These are phyloP conservation scores for Mortierella antarctica DNA, from an alignment of 192 early-diverging fungal genomes.

Conservation along the genomic window DNA sequence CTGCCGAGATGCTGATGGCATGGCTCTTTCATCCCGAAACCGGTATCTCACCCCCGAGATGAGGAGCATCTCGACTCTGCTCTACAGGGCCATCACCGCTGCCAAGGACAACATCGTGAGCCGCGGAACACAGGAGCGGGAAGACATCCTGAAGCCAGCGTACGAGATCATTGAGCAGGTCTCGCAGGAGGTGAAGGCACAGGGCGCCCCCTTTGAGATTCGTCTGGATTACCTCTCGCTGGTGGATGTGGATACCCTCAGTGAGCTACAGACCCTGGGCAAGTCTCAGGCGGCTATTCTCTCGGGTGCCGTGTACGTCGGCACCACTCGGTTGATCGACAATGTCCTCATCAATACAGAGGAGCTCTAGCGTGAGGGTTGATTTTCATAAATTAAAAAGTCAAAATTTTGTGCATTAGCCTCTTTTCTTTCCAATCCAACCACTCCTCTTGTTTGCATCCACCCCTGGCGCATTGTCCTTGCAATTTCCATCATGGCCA, in stretches of 20 bases:
- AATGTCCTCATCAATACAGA: slow-evolving; percentile 82
- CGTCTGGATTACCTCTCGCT: slow-evolving; percentile 90
- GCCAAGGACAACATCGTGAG: slow-evolving; percentile 62
- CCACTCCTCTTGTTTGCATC: too few species aligned
- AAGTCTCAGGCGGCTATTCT: slow-evolving; percentile 76
- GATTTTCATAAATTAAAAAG: too few species aligned
- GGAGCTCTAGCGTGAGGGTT: too few species aligned
- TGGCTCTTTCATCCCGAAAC: slow-evolving; percentile 94
- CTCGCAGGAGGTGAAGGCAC: slow-evolving; percentile 44
- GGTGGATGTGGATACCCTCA: slow-evolving; percentile 74
- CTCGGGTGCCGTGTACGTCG: slow-evolving; percentile 86
- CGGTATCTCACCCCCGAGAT: slow-evolving; percentile 81
- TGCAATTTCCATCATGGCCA: too few species aligned
- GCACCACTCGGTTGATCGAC: slow-evolving; percentile 92
- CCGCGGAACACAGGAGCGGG: slow-evolving; percentile 45
- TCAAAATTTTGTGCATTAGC: background rate
- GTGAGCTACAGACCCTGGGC: slow-evolving; percentile 65
- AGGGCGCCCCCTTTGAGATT: slow-evolving; percentile 59
- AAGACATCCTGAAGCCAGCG: slow-evolving; percentile 60
- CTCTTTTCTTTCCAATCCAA: background rate
- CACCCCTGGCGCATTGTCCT: too few species aligned
- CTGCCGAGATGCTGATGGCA: slow-evolving; percentile 79
- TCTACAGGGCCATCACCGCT: slow-evolving; percentile 74
- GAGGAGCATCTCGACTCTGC: slow-evolving; percentile 72
- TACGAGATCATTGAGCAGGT: slow-evolving; percentile 61